Percentiles rank a stretch among this genome's conserved stretches.
Evolutionary conservation across 345 rosid species (phyloP).

Genomic region (Raphanus raphanistrum): DNA sequence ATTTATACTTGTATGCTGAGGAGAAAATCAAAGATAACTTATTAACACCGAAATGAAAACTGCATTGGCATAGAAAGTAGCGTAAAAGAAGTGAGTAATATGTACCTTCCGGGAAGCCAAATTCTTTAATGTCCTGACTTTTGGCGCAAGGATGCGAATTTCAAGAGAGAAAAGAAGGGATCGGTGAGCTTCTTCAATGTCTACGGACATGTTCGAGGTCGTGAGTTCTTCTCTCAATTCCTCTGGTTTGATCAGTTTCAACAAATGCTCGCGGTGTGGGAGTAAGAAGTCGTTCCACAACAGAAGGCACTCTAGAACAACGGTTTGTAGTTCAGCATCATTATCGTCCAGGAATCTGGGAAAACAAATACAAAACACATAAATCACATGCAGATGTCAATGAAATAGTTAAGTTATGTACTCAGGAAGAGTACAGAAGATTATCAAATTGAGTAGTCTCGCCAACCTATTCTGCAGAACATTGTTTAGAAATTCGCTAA

Average conservation of each 20-base stretch:
- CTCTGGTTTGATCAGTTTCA: conserved; percentile 74
- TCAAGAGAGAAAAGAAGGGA: conserved; percentile 59
- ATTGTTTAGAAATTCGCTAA: conserved; percentile 65
- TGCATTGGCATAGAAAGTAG: conserved; percentile 3
- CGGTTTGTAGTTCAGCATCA: conserved; percentile 77
- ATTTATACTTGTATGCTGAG: conserved; percentile 70
- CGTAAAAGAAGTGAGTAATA: conserved; percentile 5
- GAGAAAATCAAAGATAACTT: conserved; percentile 29
- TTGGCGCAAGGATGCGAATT: conserved; percentile 71
- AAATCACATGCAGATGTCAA: conserved; percentile 7
- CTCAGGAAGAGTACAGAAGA: conserved; percentile 15
- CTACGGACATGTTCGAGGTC: conserved; percentile 79
- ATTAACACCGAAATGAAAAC: conserved; percentile 22
- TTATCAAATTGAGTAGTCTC: conserved; percentile 21
- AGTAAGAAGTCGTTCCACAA: conserved; percentile 71
- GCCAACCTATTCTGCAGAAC: conserved; percentile 73
- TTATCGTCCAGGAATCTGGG: conserved; percentile 82
- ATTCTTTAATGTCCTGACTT: conserved; percentile 77
- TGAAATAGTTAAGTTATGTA: conserved; percentile 2
- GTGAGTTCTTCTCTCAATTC: conserved; percentile 77
- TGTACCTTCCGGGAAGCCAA: conserved; percentile 86
- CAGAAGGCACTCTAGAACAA: conserved; percentile 82
- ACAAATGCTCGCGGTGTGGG: conserved; percentile 70
- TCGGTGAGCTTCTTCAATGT: conserved; percentile 70
- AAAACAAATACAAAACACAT: conserved; percentile 20